Evolutionary conservation across 179 eudicot species (phyloP), one percentile per base, ranked within the genome.

Genomic region (Vitellaria paradoxa): DNA sequence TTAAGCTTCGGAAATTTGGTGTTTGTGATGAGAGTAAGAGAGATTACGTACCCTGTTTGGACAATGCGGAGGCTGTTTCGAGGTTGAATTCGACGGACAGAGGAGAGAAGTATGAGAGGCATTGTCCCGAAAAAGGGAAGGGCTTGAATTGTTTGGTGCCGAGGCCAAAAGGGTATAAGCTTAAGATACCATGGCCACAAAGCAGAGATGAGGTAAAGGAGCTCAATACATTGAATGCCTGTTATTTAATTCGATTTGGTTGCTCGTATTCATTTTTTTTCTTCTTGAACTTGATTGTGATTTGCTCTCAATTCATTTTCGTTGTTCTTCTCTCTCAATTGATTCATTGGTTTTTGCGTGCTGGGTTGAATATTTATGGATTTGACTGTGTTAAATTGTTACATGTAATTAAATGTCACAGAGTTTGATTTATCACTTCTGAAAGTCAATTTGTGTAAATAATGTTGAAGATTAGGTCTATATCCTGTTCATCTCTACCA

Each of bases 41-140:
- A 2, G 89, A 89, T 24, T 83, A 80, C 40, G 81, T 89, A 55
- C 94, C 94, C 47, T 91, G 91, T 81, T 82, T 89, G 88, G 94
- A 91, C 64, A 91, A 87, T 80, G 83, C 80, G 20, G 89, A 85
- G 14, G 85, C 52, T 2, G 62, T 81, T 81, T 61, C 79, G 72
- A 75, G 45, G 78, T 57, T 87, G 80, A 87, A 84, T 78, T 77
- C 82, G 26, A 81, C 83, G 23, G 82, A 66, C 30, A 81, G 76
- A 82, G 90, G 87, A 47, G 89, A 86, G 82, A 81, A 72, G 11
- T 87, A 84, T 64, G 90, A 88, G 78, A 78, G 89, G 77, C 89
- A 87, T 86, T 90, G 94, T 74, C 91, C 92, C 0, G 79, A 68
- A 76, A 65, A 23, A 65, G 88, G 73, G 24, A 84, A 80, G 73